A percentile compares a stretch with the other conserved stretches of the same genome.
Evolutionary conservation across 257 asterid species (phyloP).

Genomic region (Solanum rostratum): DNA sequence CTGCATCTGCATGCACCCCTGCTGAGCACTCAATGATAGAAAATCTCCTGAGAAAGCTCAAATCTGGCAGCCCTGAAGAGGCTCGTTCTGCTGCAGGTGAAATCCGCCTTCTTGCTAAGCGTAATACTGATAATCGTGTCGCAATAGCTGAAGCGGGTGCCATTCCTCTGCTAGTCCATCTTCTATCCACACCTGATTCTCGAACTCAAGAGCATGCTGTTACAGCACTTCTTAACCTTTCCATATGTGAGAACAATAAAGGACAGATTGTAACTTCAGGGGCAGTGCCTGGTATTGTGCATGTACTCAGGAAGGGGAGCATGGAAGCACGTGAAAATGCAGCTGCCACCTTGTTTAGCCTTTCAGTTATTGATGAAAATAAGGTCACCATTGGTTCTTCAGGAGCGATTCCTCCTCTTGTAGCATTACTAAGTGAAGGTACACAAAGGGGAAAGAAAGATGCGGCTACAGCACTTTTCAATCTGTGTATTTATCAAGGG

Average conservation of each 20-base stretch:
- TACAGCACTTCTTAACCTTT: conserved; percentile 13
- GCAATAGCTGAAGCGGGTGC: conserved; percentile 7
- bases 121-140: background rate
- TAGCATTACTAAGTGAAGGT: conserved; percentile 8
- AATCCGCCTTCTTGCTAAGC: conserved; percentile 4
- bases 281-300: conserved; percentile 8
- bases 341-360: conserved; percentile 13
- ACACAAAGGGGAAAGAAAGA: conserved; percentile 11
- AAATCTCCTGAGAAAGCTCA: conserved; percentile 1
- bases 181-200: conserved; percentile 2
- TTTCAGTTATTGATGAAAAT: conserved; percentile 12
- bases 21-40: background rate
- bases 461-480: conserved; percentile 21
- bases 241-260: conserved; percentile 10
- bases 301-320: conserved; percentile 5
- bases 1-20: background rate
- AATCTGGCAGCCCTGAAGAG: conserved; percentile 2
- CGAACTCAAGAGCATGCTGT: conserved; percentile 4
- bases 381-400: conserved; percentile 7
- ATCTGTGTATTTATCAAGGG: conserved; percentile 13
- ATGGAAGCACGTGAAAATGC: conserved; percentile 13
- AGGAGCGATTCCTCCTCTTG: conserved; percentile 11
- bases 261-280: conserved; percentile 1
- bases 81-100: conserved; percentile 5
- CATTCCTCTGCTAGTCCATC: conserved; percentile 5